Evolutionary conservation across 208 protist species (phyloP).

Genomic region (Crithidia sp.): DNA sequence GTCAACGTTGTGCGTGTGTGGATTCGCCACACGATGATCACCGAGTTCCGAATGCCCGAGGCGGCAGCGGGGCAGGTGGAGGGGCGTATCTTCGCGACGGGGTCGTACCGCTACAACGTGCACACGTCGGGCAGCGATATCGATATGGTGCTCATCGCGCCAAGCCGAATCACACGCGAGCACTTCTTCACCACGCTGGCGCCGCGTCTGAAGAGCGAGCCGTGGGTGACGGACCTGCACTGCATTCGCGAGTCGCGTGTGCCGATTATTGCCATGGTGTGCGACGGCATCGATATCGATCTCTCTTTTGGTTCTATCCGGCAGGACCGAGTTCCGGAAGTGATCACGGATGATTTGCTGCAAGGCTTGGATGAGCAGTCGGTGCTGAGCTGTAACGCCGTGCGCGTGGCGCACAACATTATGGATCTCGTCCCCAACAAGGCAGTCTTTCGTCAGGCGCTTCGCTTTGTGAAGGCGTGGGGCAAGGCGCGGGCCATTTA

Average conservation of each 20-base stretch:
- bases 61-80: slow-evolving; percentile 85
- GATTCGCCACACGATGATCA: slow-evolving; percentile 89
- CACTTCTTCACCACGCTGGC: slow-evolving; percentile 95
- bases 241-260: slow-evolving; percentile 95
- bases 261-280: slow-evolving; percentile 97
- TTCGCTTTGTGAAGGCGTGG: slow-evolving; percentile 98
- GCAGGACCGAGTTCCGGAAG: slow-evolving; percentile 87
- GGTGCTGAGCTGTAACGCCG: slow-evolving; percentile 95
- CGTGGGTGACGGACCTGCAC: slow-evolving; percentile 85
- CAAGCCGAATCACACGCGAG: slow-evolving; percentile 89
- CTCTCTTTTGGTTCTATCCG: slow-evolving; percentile 95
- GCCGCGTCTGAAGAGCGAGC: slow-evolving; percentile 74
- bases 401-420: slow-evolving; percentile 97
- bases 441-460: slow-evolving; percentile 92
- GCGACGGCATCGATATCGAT: slow-evolving; percentile 97
- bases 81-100: slow-evolving; percentile 97
- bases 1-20: slow-evolving; percentile 84
- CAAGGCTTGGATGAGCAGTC: slow-evolving; percentile 95
- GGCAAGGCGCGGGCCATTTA: slow-evolving; percentile 95
- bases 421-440: slow-evolving; percentile 97
- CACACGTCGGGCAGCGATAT: slow-evolving; percentile 97
- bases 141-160: slow-evolving; percentile 96
- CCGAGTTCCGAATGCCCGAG: slow-evolving; percentile 90
- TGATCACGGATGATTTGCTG: slow-evolving; percentile 94
- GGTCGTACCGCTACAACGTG: slow-evolving; percentile 98